Evolutionary conservation across 2,329 filamentous ascomycete genomes (phyloP), one percentile per base, ranked within the genome.

Genomic region (Penicillium rolfsii): DNA sequence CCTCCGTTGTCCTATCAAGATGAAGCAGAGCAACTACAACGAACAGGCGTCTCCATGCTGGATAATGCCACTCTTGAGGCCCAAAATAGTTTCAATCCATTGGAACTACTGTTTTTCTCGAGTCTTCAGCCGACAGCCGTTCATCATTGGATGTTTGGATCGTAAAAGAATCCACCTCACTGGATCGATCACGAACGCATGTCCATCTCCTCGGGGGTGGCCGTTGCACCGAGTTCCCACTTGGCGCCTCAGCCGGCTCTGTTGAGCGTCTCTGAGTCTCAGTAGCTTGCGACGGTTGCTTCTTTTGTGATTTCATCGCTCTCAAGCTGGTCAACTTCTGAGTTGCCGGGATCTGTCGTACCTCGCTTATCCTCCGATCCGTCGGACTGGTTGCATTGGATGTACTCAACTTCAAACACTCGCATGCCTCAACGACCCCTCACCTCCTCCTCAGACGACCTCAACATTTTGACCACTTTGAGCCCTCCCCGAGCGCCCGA

Each of bases 171-270:
- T 14, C 49, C 49, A 52, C 49, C 22, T 7, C 22, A 24, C 22
- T 38, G 19, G 36, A 38, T 30, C 22, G 50, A 53, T 53, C 33
- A 53, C 50, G 50, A 53, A 53, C 50, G 50, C 50, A 53, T 22
- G 28, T 52, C 49, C 49, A 22, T 26, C 30, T 38, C 11, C 22
- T n/a, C 4, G 19, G 35, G 12, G 22, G 36, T 12, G 50, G 2
- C 35, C 33, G 16, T 35, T 16, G 22, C 48, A 50, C 9, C 35
- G 48, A 50, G 30, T 50, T 50, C 19, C 48, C 48, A 50, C 48
- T 50, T 50, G 48, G 48, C 7, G 48, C 28, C 28, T 22, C 12
- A 12, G 16, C 24, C 30, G 28, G n/a, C 48, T 30, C 28, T 28
- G 48, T 50, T 35, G 48, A 50, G 48, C n/a, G 14, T 6, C 35